Evolutionary conservation across 2,329 filamentous ascomycete genomes (phyloP).

Genomic region (Xylariaceae sp.): DNA sequence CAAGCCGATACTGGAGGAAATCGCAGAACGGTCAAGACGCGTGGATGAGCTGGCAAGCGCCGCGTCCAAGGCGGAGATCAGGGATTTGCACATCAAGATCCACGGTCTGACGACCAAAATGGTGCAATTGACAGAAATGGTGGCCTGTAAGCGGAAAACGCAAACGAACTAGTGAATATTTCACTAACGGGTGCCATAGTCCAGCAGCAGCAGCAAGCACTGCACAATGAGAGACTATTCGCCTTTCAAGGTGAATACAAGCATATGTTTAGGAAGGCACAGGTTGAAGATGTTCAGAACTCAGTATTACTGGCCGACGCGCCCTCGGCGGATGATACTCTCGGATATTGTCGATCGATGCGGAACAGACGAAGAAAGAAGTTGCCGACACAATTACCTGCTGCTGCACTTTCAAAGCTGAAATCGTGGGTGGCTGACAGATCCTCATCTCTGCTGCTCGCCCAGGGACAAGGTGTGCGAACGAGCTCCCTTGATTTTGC

Average conservation of each 20-base stretch:
- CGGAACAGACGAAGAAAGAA: conserved; percentile 4
- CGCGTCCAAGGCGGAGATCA: conserved; percentile 3
- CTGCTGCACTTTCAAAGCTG: background rate
- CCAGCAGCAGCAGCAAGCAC: conserved; percentile 3
- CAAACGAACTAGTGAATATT: background rate
- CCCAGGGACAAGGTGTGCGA: conserved; percentile 7
- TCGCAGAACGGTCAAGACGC: background rate
- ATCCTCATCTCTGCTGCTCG: conserved; percentile 7
- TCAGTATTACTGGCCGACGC: background rate
- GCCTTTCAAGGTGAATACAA: conserved; percentile 2
- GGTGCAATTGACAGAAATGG: conserved; percentile 1
- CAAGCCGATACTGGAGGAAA: conserved; percentile 2
- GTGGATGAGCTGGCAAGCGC: conserved; percentile 2
- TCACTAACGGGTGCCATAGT: background rate
- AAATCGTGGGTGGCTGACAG: conserved; percentile 4
- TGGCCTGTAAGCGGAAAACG: background rate
- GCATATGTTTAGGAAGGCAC: conserved; percentile 1
- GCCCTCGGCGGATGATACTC: background rate
- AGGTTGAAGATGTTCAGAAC: conserved; percentile 4
- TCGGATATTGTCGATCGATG: conserved; percentile 9
- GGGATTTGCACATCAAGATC: background rate
- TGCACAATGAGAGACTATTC: conserved; percentile 2
- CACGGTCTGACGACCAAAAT: background rate
- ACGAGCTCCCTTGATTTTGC: conserved; percentile 10
- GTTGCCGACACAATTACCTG: background rate